Evolutionary conservation across 2,329 filamentous ascomycete species (phyloP).

Genomic region (Diplodia sapinea): DNA sequence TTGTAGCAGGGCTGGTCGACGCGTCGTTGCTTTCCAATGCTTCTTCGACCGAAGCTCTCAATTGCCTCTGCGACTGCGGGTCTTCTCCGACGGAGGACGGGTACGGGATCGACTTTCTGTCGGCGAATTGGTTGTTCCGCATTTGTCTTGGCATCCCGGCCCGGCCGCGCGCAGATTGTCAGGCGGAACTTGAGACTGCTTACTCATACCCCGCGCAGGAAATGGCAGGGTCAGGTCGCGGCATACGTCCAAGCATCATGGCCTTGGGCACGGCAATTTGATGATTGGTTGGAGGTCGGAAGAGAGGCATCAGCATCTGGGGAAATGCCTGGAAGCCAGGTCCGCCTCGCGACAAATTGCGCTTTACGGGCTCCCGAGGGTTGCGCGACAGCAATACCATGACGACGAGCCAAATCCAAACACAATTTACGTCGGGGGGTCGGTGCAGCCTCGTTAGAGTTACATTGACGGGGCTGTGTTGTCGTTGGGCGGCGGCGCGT

Average conservation of each 20-base stretch:
- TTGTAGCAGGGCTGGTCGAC: not conserved
- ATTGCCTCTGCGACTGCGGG: not conserved
- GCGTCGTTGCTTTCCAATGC: not conserved
- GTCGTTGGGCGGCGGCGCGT: not conserved
- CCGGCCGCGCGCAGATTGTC: too few species aligned
- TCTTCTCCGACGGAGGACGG: not conserved
- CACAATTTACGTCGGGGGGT: not conserved
- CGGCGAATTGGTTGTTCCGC: conserved; percentile 4
- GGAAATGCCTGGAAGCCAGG: not conserved
- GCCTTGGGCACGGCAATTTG: not conserved
- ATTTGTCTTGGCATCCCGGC: not conserved
- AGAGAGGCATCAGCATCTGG: not conserved
- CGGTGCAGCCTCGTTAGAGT: conserved; percentile 1
- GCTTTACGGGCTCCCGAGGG: not conserved
- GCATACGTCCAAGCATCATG: not conserved
- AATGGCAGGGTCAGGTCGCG: not conserved
- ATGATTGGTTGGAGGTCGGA: not conserved
- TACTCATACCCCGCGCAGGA: not conserved
- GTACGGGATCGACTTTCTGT: not conserved
- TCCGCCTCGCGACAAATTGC: not conserved
- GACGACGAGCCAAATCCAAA: conserved; percentile 3
- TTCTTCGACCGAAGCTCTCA: not conserved
- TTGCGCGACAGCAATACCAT: not conserved
- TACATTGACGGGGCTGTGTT: conserved; percentile 21
- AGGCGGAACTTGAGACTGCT: not conserved